These are phyloP conservation scores for Tylopilus felleus DNA, from an alignment of 768 basidiomycete species.

Conservation along the genomic window DNA sequence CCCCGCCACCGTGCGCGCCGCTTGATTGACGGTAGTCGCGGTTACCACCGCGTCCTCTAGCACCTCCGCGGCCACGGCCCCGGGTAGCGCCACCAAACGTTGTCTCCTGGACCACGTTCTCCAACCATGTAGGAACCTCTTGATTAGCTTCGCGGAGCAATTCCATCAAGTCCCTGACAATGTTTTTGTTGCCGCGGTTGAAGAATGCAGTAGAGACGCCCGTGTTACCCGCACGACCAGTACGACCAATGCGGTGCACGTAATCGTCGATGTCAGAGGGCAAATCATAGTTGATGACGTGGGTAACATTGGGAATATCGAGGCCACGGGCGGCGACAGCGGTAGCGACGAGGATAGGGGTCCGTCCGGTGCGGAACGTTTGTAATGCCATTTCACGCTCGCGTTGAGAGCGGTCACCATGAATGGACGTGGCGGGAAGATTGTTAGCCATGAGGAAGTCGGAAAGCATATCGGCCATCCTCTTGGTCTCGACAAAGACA, in stretches of 20 bases:
- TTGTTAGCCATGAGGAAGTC: slow-evolving; percentile 86
- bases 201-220: slow-evolving; percentile 96
- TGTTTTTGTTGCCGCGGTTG: slow-evolving; percentile 89
- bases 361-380: slow-evolving; percentile 92
- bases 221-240: slow-evolving; percentile 97
- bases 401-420: slow-evolving; percentile 96
- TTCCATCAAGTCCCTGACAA: slow-evolving; percentile 88
- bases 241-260: slow-evolving; percentile 97
- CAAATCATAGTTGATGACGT: slow-evolving; percentile 97
- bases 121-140: slow-evolving; percentile 89
- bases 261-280: slow-evolving; percentile 99
- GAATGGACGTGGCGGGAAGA: slow-evolving; percentile 93
- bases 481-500: slow-evolving; percentile 98
- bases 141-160: slow-evolving; percentile 95
- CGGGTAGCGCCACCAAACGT: slow-evolving; percentile 60
- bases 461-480: slow-evolving; percentile 98
- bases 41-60: slow-evolving; percentile 36
- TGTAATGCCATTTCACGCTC: slow-evolving; percentile 95
- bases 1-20: slow-evolving; percentile 31
- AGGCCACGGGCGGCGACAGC: slow-evolving; percentile 98
- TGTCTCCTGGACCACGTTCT: slow-evolving; percentile 78
- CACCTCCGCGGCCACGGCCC: slow-evolving; percentile 53
- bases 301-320: slow-evolving; percentile 98
- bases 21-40: slow-evolving; percentile 34
- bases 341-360: slow-evolving; percentile 95